Base-by-base conservation (phyloP, 306 rosid genomes). In the Biancaea sappan region DNA sequence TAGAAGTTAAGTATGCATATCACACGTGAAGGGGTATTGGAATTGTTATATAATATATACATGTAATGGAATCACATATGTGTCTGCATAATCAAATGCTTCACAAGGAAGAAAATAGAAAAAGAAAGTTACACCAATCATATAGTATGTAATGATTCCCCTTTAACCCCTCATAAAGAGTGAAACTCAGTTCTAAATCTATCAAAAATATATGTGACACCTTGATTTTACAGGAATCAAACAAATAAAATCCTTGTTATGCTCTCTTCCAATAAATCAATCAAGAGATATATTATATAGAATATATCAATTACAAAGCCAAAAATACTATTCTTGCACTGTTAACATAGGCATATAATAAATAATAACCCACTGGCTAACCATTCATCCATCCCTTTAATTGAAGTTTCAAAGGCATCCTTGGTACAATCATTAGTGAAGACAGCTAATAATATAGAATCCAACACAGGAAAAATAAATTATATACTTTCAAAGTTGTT, bases 1-100 rank as follows among this genome's bases (percentile, higher is more conserved):
- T 19, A 65, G 18, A 75, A 77, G 65, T 31, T 71, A 21, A 80
- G 46, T 6, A 37, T 10, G 68, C 68, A 62, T 3, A 19, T 62
- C 37, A 19, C 26, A 62, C 19, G 5, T 35, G 68, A 19, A 35
- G 10, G 31, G 25, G 70, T 19, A 22, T 62, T 72, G 70, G 63
- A 60, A 60, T 25, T 2, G 70, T 53, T 61, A 50, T 15, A 56
- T 13, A 26, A n/a, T 25, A 34, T 26, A 70, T 13, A 70, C 26
- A 57, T 75, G 69, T 15, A 12, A 57, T 48, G 62, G 25, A 78
- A 77, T 73, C 58, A 52, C 46, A 77, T 53, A 48, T 37, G 66
- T 21, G 60, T 29, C 40, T 48, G 60, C 66, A 3, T 59, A 32
- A 8, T 18, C 26, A 34, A 60, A 67, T 15, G 53, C 43, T 43